A percentile compares a stretch with the other conserved stretches of the same genome.
Evolutionary conservation across 305 asterid species (phyloP).

Genomic region (Ilex paraguariensis): DNA sequence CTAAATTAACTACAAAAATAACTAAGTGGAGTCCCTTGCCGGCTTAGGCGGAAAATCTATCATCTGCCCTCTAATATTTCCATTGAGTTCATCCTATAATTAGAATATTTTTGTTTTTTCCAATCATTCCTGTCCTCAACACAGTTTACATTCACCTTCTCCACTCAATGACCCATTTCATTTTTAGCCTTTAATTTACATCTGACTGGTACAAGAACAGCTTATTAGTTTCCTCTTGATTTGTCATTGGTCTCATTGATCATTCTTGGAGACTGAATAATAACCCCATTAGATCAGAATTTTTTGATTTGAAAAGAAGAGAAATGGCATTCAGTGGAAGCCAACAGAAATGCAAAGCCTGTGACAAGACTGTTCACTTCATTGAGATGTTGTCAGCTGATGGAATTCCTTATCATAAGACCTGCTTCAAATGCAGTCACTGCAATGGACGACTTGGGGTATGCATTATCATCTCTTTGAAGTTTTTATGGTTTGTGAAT

Average conservation of each 20-base stretch:
- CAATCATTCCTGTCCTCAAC: not conserved
- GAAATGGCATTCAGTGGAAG: slow-evolving; percentile 52
- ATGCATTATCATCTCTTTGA: not conserved
- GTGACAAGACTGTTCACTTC: slow-evolving; percentile 40
- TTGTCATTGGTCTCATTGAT: too few relatives aligned
- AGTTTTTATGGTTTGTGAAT: too few relatives aligned
- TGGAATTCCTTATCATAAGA: slow-evolving; percentile 66
- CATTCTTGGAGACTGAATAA: not conserved
- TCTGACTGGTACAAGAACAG: too few relatives aligned
- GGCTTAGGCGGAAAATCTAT: too few relatives aligned
- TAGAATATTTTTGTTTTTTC: not conserved
- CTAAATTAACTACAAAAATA: too few relatives aligned
- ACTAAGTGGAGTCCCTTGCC: too few relatives aligned
- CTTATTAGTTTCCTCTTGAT: too few relatives aligned
- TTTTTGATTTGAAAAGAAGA: not conserved
- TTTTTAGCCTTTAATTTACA: not conserved
- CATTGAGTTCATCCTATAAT: not conserved
- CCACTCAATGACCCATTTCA: not conserved
- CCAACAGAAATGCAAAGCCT: slow-evolving; percentile 58
- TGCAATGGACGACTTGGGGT: slow-evolving; percentile 63
- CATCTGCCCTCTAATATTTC: too few relatives aligned
- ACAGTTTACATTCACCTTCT: not conserved
- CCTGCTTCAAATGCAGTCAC: slow-evolving; percentile 60
- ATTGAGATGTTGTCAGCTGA: slow-evolving; percentile 69
- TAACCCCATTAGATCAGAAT: not conserved